phyloP scores from a whole-genome alignment of 225 moss, liverwort and hornwort genomes.

The Physcomitrellopsis africana region DNA sequence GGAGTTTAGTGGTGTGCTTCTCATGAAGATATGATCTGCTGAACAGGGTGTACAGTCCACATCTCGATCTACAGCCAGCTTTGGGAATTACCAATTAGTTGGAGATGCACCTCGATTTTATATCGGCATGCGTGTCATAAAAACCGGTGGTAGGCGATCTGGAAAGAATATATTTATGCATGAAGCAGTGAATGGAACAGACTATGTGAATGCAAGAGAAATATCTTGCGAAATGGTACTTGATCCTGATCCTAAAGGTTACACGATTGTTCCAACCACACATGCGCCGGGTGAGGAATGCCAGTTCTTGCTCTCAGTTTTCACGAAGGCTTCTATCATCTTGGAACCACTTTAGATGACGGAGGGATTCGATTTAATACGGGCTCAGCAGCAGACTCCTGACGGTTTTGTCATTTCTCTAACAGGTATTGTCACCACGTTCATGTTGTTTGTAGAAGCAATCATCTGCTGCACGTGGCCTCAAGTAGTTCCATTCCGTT shows the following conservation, averaged over 20 bases:
- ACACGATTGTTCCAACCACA: slow-evolving; percentile 98
- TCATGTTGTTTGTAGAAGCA: slow-evolving; percentile 37
- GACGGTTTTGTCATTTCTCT: slow-evolving; percentile 22
- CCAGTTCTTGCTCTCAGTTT: slow-evolving; percentile 95
- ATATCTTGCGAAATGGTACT: slow-evolving; percentile 97
- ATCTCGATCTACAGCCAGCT: slow-evolving; percentile 75
- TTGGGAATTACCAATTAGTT: slow-evolving; percentile 84
- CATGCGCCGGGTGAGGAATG: slow-evolving; percentile 93
- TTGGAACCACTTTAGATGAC: slow-evolving; percentile 79
- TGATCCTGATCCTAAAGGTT: slow-evolving; percentile 95
- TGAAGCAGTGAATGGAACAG: slow-evolving; percentile 87
- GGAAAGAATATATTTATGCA: slow-evolving; percentile 94
- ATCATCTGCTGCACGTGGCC: not conserved
- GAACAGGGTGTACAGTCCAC: slow-evolving; percentile 87
- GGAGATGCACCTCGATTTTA: slow-evolving; percentile 82
- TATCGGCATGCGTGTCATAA: slow-evolving; percentile 96
- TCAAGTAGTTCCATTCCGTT: not conserved
- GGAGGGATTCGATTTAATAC: slow-evolving; percentile 22
- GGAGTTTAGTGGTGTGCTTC: slow-evolving; percentile 8
- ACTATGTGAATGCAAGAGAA: slow-evolving; percentile 94
- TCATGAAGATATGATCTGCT: slow-evolving; percentile 21
- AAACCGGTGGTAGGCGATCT: slow-evolving; percentile 85
- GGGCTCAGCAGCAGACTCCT: slow-evolving; percentile 31
- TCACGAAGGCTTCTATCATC: slow-evolving; percentile 94
- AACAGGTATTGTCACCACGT: not conserved